Conservation (phyloP, 768 basidiomycete species). For the Xerocomellus intermedius region DNA sequence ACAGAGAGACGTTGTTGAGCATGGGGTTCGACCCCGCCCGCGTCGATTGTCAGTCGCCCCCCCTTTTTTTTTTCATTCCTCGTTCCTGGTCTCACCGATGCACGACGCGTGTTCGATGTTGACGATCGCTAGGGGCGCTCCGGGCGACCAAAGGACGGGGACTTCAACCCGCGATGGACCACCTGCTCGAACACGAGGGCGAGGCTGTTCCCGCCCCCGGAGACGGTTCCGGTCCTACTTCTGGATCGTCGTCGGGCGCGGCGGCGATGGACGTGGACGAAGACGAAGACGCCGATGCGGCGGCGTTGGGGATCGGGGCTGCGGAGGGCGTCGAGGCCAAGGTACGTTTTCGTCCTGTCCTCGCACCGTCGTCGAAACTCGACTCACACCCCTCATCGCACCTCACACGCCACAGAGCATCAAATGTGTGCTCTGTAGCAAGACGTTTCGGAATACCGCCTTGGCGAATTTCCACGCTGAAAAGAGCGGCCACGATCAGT, state of each 20-base stretch:
- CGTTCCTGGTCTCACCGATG: background rate
- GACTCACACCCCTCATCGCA: no score
- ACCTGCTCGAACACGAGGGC: constrained; percentile 77
- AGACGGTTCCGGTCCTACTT: constrained; percentile 30
- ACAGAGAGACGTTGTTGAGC: constrained; percentile 70
- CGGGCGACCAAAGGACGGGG: constrained; percentile 82
- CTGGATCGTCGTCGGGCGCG: constrained; percentile 1
- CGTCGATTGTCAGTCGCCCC: constrained; percentile 72
- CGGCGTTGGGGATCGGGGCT: constrained; percentile 44
- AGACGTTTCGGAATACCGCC: constrained; percentile 82
- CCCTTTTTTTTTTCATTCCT: background rate
- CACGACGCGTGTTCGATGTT: background rate
- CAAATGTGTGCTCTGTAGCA: constrained; percentile 81
- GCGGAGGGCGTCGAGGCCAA: constrained; percentile 59
- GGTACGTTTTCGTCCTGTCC: constrained; percentile 39
- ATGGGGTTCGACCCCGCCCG: constrained; percentile 89
- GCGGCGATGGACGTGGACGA: constrained; percentile 55
- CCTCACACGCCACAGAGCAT: constrained; percentile 62
- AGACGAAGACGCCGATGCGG: constrained; percentile 66
- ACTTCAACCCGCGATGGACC: constrained; percentile 89
- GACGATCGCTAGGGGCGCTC: constrained; percentile 67
- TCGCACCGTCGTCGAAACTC: background rate
- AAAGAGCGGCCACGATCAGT: constrained; percentile 93
- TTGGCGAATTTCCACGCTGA: constrained; percentile 92
- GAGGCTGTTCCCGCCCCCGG: constrained; percentile 68